Conservation (phyloP, 257 asterid genomes). For the Salvia rosmarinus region DNA sequence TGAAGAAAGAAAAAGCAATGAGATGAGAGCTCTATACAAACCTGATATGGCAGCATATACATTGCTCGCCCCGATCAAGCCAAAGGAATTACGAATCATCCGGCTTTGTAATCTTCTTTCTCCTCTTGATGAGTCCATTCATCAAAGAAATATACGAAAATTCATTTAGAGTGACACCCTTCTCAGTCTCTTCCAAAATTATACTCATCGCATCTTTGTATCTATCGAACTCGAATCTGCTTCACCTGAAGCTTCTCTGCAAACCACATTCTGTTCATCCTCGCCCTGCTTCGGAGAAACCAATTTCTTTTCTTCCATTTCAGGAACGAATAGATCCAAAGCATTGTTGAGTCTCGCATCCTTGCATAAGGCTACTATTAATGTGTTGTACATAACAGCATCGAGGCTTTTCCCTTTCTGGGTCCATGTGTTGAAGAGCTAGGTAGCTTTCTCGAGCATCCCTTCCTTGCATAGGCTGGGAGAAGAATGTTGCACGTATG, state of each 20-base stretch:
- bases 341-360: conserved; percentile 70
- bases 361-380: conserved; percentile 72
- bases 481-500: conserved; percentile 83
- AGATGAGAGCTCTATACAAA: no score
- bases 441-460: conserved; percentile 79
- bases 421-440: conserved; percentile 64
- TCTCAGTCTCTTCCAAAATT: conserved; percentile 54
- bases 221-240: conserved; percentile 48
- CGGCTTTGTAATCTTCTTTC: conserved; percentile 56
- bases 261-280: conserved; percentile 33
- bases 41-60: not conserved
- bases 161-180: conserved; percentile 60
- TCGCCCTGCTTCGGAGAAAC: conserved; percentile 34
- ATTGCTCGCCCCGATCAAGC: not conserved
- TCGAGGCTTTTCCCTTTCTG: conserved; percentile 66
- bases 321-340: conserved; percentile 54
- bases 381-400: conserved; percentile 74
- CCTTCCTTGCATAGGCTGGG: conserved; percentile 70
- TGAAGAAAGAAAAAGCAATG: no score
- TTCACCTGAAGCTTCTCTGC: conserved; percentile 39
- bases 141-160: conserved; percentile 66
- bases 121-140: conserved; percentile 78
- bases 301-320: conserved; percentile 77
- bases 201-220: conserved; percentile 83
- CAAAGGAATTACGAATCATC: conserved; percentile 22